phyloP scores from a whole-genome alignment of 352 stramenopile genomes.

The Aphanomyces cochlioides region DNA sequence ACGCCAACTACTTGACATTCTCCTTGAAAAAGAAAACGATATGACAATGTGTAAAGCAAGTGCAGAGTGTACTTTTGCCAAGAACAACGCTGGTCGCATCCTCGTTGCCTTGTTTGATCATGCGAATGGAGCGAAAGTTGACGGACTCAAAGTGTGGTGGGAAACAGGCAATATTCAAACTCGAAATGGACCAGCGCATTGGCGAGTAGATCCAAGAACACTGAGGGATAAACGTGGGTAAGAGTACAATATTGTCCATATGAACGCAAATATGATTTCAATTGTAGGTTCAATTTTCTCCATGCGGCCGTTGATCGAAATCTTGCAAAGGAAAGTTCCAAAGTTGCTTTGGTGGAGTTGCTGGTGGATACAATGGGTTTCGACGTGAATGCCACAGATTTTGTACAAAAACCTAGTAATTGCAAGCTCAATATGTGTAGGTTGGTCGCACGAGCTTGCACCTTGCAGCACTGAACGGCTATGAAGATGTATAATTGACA shows the following conservation, averaged over 20 bases:
- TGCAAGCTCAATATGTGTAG: constrained; percentile 33
- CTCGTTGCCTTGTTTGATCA: constrained; percentile 77
- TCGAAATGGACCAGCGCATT: constrained; percentile 72
- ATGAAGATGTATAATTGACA: constrained; percentile 35
- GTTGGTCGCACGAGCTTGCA: constrained; percentile 73
- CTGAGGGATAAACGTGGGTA: constrained; percentile 64
- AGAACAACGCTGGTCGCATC: constrained; percentile 67
- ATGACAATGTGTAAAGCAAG: constrained; percentile 1
- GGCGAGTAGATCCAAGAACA: constrained; percentile 51
- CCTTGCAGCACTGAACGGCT: constrained; percentile 64
- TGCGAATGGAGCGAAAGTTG: constrained; percentile 50
- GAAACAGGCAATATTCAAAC: constrained; percentile 72
- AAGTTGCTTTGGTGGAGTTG: constrained; percentile 64
- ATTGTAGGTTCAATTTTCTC: constrained; percentile 38
- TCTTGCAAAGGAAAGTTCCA: constrained; percentile 58
- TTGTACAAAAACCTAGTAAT: constrained; percentile 37
- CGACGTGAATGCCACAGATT: constrained; percentile 60
- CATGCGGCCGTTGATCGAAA: constrained; percentile 65
- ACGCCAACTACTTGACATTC: background rate
- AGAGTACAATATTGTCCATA: background rate
- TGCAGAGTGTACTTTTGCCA: constrained; percentile 41
- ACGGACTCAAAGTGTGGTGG: constrained; percentile 51
- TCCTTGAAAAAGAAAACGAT: background rate
- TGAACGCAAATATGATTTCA: background rate
- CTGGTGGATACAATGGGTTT: constrained; percentile 67